Base-by-base conservation (phyloP, 2,329 filamentous ascomycete species). In the Colletotrichum sp. region DNA sequence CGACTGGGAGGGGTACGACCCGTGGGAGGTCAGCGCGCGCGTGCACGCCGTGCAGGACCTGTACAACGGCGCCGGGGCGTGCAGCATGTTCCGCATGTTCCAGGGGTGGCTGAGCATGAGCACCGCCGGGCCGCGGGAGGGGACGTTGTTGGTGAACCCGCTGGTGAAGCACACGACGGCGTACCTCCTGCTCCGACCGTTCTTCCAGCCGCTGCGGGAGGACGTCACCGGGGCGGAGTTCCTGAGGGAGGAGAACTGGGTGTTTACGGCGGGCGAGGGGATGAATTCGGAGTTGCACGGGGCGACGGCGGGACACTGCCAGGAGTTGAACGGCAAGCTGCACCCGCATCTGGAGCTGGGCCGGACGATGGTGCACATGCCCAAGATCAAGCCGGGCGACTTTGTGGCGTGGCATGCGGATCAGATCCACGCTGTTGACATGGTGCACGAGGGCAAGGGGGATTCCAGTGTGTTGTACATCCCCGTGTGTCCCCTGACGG, bases 391-490 rank as follows among this genome's bases (percentile, higher is more conserved):
- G 60, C 94, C 94, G 0, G 94, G 94, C 2, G 94, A 96, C 81
- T 95, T 93, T 80, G 93, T 98, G 3, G 92, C 92, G 4, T 98
- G 95, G 95, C 95, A 98, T 82, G 96, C 95, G 82, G 94, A 96
- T 81, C 89, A 86, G 5, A 94, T 98, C 65, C 96, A 98, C 82
- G 92, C 95, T 0, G 96, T 98, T 1, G 96, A 98, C 85, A 93
- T 92, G 78, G 88, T 93, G 2, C 96, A 98, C 82, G 84, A 84
- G 2, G 96, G 96, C 2, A 88, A 85, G 3, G 84, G 87, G 0
- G 96, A 98, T 83, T 95, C 94, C 0, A 96, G 93, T 79, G 96
- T 98, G 0, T 81, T 98, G 76, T 98, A 98, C 81, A 98, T 98
- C 71, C 96, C 96, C 0, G 93, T 95, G 0, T 97, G 95, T 71